Evolutionary conservation across 805 yeast genomes (phyloP).

Genomic region (Wickerhamiella vanderwaltii): DNA sequence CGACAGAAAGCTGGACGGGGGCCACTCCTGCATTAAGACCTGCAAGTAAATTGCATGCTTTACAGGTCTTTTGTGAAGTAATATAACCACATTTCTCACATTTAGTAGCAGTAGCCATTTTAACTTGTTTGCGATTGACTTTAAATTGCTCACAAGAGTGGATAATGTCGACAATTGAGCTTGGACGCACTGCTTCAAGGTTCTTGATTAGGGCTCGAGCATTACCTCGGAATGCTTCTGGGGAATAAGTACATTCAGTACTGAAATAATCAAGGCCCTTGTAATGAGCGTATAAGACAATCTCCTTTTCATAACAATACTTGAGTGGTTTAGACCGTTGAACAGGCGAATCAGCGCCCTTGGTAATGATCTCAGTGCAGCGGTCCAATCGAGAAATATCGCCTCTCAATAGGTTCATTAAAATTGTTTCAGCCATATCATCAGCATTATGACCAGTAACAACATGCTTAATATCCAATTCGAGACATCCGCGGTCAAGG

Average conservation of each 20-base stretch:
- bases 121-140: conserved; percentile 15
- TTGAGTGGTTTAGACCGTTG: conserved; percentile 93
- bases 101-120: conserved; percentile 25
- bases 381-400: conserved; percentile 86
- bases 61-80: conserved; percentile 78
- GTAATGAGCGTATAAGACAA: conserved; percentile 93
- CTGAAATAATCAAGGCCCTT: conserved; percentile 90
- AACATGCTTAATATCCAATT: conserved; percentile 73
- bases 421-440: conserved; percentile 96
- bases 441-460: conserved; percentile 99
- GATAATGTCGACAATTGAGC: conserved; percentile 87
- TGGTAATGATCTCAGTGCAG: conserved; percentile 77
- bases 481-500: conserved; percentile 86
- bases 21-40: conserved; percentile 49
- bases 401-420: conserved; percentile 92
- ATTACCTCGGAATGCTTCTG: conserved; percentile 97
- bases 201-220: conserved; percentile 87
- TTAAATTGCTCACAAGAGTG: conserved; percentile 64
- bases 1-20: background rate
- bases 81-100: conserved; percentile 89
- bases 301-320: conserved; percentile 92
- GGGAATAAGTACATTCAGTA: conserved; percentile 96
- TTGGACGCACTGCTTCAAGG: conserved; percentile 79
- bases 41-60: conserved; percentile 80
- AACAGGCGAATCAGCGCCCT: conserved; percentile 69